These are phyloP conservation scores for Camelina laxa DNA, from an alignment of 345 rosid species.

Conservation along the genomic window DNA sequence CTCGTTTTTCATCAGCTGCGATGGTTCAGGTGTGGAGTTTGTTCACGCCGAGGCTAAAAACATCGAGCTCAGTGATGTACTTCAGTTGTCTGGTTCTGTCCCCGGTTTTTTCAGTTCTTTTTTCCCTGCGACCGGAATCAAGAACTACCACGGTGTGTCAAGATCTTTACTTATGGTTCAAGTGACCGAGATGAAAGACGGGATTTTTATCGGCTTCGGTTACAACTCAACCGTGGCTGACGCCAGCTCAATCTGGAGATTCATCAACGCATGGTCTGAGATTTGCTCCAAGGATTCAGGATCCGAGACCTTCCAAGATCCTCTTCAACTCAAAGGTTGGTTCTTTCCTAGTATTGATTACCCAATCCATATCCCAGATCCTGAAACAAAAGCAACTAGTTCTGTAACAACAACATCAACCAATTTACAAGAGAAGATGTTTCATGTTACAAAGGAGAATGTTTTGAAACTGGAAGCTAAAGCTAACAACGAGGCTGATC, in stretches of 20 bases:
- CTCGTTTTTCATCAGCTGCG: slow-evolving; percentile 50
- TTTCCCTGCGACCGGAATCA: slow-evolving; percentile 50
- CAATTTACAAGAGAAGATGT: slow-evolving; percentile 42
- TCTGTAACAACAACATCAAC: neutral
- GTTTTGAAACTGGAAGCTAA: slow-evolving; percentile 45
- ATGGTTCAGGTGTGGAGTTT: slow-evolving; percentile 51
- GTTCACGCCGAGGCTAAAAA: slow-evolving; percentile 47
- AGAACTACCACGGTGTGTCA: slow-evolving; percentile 41
- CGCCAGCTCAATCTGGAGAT: slow-evolving; percentile 52
- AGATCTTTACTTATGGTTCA: slow-evolving; percentile 55
- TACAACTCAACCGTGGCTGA: slow-evolving; percentile 48
- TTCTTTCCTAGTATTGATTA: slow-evolving; percentile 31
- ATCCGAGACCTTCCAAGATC: neutral
- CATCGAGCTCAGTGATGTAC: slow-evolving; percentile 42
- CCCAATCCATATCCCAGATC: slow-evolving; percentile 46
- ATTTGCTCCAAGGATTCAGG: slow-evolving; percentile 28
- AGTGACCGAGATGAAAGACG: slow-evolving; percentile 53
- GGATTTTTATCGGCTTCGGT: slow-evolving; percentile 52
- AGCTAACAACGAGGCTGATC: slow-evolving; percentile 40
- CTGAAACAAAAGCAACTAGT: slow-evolving; percentile 24
- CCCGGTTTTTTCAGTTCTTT: slow-evolving; percentile 43
- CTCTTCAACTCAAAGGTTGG: slow-evolving; percentile 42
- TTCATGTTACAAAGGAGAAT: slow-evolving; percentile 43
- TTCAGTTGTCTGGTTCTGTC: slow-evolving; percentile 36
- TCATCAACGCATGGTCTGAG: slow-evolving; percentile 57